Conservation (phyloP, 495 filamentous ascomycete genomes). For the Hypoxylon fuscum region DNA sequence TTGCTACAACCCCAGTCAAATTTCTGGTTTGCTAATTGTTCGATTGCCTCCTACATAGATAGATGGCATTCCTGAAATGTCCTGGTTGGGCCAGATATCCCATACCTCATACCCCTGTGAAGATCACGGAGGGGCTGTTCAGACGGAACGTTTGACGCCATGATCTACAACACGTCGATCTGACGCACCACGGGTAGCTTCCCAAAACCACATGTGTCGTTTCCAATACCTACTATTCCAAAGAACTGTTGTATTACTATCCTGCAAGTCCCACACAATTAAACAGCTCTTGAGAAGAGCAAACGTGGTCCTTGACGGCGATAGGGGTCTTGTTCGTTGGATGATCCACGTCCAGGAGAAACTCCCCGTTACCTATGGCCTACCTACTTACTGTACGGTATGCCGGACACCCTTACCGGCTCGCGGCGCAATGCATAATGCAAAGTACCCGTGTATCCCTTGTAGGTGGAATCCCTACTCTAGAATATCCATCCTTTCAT, state of each 20-base stretch:
- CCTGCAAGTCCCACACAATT: constrained; percentile 10
- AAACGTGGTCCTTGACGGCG: constrained; percentile 6
- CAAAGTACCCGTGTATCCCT: constrained; percentile 33
- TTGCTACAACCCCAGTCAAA: too few relatives aligned
- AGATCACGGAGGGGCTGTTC: constrained; percentile 46
- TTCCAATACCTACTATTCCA: constrained; percentile 36
- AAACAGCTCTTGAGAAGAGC: constrained; percentile 7
- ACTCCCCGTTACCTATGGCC: constrained; percentile 23
- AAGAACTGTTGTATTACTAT: constrained; percentile 17
- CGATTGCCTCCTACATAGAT: constrained; percentile 7
- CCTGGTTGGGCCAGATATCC: constrained; percentile 22
- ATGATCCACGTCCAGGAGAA: constrained; percentile 36
- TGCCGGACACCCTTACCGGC: constrained; percentile 38
- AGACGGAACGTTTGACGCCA: constrained; percentile 53
- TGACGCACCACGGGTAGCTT: constrained; percentile 43
- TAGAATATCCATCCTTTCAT: constrained; percentile 29
- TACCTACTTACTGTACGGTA: constrained; percentile 36
- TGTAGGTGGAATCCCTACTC: constrained; percentile 17
- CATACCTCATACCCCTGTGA: constrained; percentile 39
- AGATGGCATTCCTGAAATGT: constrained; percentile 6
- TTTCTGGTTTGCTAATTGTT: too few relatives aligned
- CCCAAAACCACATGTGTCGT: constrained; percentile 41
- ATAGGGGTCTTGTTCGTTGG: constrained; percentile 6
- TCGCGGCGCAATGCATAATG: constrained; percentile 45
- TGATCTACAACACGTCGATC: constrained; percentile 49